Evolutionary conservation across 345 rosid genomes (phyloP).

Genomic region (Odontarrhena argentea): DNA sequence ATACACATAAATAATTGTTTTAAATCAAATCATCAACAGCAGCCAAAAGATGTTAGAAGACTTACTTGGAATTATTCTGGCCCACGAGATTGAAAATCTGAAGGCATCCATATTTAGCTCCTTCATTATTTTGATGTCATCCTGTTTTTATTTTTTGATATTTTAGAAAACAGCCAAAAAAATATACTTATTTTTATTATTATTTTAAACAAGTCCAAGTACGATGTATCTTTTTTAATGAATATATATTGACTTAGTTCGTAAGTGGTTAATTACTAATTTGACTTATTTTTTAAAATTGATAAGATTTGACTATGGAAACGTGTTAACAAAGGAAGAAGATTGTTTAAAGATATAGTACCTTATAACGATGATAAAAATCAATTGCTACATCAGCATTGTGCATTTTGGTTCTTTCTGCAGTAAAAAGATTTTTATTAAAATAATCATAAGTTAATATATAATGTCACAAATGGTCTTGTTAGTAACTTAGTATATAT

Average conservation of each 20-base stretch:
- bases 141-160: slow-evolving; percentile 32
- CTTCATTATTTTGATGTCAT: slow-evolving; percentile 55
- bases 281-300: slow-evolving; percentile 5
- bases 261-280: neutral
- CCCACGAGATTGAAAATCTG: slow-evolving; percentile 61
- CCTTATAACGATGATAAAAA: slow-evolving; percentile 54
- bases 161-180: neutral
- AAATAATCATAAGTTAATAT: neutral
- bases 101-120: slow-evolving; percentile 59
- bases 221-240: neutral
- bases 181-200: slow-evolving; percentile 1
- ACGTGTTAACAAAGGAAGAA: neutral
- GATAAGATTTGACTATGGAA: neutral
- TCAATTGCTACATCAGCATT: slow-evolving; percentile 57
- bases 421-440: neutral
- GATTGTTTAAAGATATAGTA: slow-evolving; percentile 10
- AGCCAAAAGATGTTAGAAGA: neutral
- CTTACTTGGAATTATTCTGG: slow-evolving; percentile 55
- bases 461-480: neutral
- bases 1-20: slow-evolving; percentile 11
- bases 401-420: slow-evolving; percentile 50
- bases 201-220: slow-evolving; percentile 15
- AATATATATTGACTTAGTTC: neutral
- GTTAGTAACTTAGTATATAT: neutral
- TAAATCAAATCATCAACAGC: neutral